Evolutionary conservation across 2,329 filamentous ascomycete species (phyloP), one percentile per base, ranked within the genome.

Genomic region (Fusarium sp.): DNA sequence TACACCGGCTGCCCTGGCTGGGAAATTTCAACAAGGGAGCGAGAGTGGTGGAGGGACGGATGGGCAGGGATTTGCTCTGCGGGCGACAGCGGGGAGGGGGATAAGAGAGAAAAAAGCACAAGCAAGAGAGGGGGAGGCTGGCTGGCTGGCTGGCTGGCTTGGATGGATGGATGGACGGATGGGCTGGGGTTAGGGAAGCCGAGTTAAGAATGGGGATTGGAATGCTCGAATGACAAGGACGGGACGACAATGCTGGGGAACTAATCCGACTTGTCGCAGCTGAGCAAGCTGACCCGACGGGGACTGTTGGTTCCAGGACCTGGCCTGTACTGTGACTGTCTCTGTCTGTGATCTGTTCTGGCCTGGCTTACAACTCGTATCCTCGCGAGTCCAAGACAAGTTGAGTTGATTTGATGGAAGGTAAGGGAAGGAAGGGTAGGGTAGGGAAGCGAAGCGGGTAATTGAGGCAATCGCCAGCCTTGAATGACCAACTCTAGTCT

Each of bases 131-230:
- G 24, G 46, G 27, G 46, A 53, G 46, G 46, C 46, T 51, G 46
- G 42, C 20, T 44, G 22, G 46, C 27, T 31, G 14, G 46, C 17
- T 31, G 46, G 46, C 46, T 51, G 12, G 46, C 17, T 49, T 49
- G 42, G 44, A 27, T 49, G 44, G 44, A 14, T 44, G 42, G 42
- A 49, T 49, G 24, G 46, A 29, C 16, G 24, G 46, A 51, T 29
- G 46, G 16, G 68, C 62, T 66, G 62, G 69, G 56, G 42, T 64
- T 53, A 59, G 55, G 61, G 71, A 62, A 69, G 42, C 67, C 66
- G 71, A 74, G 73, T 69, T 55, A 72, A 73, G 64, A 69, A 67
- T 70, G 73, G 70, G 56, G 64, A 69, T 68, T 70, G 72, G 71
- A 74, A 74, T 72, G 65, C 62, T 66, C 46, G 55, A 57, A 63